Conservation (phyloP, 2,329 filamentous ascomycete species). For the Trichoderma breve region DNA sequence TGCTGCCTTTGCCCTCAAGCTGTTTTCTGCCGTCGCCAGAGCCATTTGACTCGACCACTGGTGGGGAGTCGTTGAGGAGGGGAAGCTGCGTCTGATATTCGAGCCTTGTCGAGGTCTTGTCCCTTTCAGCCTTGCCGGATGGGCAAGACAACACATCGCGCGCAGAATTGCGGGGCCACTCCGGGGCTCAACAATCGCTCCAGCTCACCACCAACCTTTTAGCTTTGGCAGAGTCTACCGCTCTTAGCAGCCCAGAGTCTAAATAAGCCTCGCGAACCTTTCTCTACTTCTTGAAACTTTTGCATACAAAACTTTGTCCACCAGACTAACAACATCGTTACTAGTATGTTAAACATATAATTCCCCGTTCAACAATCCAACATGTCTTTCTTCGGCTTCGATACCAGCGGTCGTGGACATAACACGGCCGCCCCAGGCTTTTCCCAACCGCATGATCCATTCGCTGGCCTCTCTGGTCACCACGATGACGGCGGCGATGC, state of each 20-base stretch:
- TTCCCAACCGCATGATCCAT: conserved; percentile 79
- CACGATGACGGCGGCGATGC: conserved; percentile 58
- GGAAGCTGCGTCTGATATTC: neutral
- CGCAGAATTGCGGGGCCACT: neutral
- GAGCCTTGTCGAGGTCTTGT: neutral
- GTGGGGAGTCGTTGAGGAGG: neutral
- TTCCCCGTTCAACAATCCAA: conserved; percentile 21
- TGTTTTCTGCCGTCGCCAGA: neutral
- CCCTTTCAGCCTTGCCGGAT: neutral
- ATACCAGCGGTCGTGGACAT: conserved; percentile 60
- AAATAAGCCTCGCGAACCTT: neutral
- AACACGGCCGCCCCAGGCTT: conserved; percentile 73
- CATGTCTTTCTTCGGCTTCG: conserved; percentile 94
- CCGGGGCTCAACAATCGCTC: neutral
- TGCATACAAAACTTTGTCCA: neutral
- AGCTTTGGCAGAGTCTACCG: neutral
- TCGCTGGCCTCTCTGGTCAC: conserved; percentile 72
- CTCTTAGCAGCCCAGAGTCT: neutral
- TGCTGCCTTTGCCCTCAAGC: neutral
- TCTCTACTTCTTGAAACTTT: neutral
- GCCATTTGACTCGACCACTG: too few relatives aligned
- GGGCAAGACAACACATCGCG: conserved; percentile 1
- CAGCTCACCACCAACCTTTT: neutral
- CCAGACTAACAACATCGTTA: conserved; percentile 24
- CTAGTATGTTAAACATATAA: conserved; percentile 27